phyloP scores from a whole-genome alignment of 163 green algal genomes.

The Scenedesmus sp. region DNA sequence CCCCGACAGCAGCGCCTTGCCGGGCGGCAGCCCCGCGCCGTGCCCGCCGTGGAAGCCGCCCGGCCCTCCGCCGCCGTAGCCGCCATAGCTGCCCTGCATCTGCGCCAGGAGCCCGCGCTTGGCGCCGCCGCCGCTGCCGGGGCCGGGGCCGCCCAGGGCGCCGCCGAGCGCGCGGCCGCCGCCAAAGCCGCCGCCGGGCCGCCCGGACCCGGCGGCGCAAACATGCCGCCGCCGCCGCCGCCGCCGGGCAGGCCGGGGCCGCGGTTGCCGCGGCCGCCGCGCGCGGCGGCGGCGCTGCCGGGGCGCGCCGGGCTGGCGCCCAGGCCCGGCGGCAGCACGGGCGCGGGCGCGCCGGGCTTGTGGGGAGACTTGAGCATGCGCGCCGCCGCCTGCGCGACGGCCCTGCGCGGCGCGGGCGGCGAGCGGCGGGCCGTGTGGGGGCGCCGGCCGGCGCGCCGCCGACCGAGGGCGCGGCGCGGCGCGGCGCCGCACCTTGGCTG shows the following conservation, averaged over 20 bases:
- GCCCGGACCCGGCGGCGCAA: too few relatives aligned
- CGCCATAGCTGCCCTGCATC: constrained; percentile 22
- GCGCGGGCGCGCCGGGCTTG: too few relatives aligned
- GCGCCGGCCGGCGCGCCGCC: too few relatives aligned
- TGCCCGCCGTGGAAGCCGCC: not conserved
- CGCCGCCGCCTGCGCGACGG: not conserved
- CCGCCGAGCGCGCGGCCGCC: not conserved
- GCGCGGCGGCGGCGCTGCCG: too few relatives aligned
- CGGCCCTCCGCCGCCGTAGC: not conserved
- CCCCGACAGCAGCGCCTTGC: constrained; percentile 45
- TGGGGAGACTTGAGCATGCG: not conserved
- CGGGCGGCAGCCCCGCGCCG: not conserved
- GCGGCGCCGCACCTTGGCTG: not conserved
- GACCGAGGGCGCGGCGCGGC: too few relatives aligned
- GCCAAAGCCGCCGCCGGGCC: not conserved
- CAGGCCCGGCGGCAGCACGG: too few relatives aligned
- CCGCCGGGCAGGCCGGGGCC: constrained; percentile 8
- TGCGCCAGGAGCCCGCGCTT: constrained; percentile 21
- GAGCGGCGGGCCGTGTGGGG: too few relatives aligned
- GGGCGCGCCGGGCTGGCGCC: too few relatives aligned
- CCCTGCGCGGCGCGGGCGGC: too few relatives aligned
- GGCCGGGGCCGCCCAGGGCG: not conserved
- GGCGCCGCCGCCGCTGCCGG: not conserved
- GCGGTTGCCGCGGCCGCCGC: too few relatives aligned
- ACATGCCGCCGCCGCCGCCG: not conserved